Conservation (phyloP, 2,329 filamentous ascomycete genomes). For the Chrysosporium queenslandicum region DNA sequence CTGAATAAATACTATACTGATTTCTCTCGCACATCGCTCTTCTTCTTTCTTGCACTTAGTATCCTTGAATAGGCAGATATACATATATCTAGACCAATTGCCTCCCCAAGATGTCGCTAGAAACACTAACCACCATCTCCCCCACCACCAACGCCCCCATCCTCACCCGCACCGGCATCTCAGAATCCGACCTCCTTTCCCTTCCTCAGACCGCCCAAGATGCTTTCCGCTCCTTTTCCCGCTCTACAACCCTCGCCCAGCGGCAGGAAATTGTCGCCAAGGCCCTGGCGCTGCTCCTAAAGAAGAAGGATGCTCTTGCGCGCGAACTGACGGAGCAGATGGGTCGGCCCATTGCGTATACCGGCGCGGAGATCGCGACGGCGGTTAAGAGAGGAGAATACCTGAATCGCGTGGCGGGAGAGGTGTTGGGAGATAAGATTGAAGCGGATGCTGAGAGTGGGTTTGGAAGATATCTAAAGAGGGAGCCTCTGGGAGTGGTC, state of each 20-base stretch:
- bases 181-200: constrained; percentile 56
- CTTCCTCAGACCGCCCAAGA: constrained; percentile 62
- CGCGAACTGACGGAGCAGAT: constrained; percentile 87
- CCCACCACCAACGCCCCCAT: constrained; percentile 79
- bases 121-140: constrained; percentile 68
- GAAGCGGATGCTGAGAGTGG: constrained; percentile 75
- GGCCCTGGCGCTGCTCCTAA: constrained; percentile 60
- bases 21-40: background rate
- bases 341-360: constrained; percentile 84
- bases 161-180: constrained; percentile 65
- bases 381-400: constrained; percentile 79
- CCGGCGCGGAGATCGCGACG: constrained; percentile 71
- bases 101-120: constrained; percentile 38
- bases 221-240: constrained; percentile 67
- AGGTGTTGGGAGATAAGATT: constrained; percentile 56
- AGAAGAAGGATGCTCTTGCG: constrained; percentile 68
- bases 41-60: background rate
- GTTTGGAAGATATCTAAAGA: constrained; percentile 82
- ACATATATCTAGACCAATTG: background rate
- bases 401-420: constrained; percentile 69
- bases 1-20: constrained; percentile 1
- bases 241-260: constrained; percentile 64
- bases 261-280: constrained; percentile 72
- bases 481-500: constrained; percentile 76
- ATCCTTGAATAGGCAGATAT: background rate